These are phyloP conservation scores for Plasmodium vinckei DNA, from an alignment of 169 alveolate species.

Conservation along the genomic window DNA sequence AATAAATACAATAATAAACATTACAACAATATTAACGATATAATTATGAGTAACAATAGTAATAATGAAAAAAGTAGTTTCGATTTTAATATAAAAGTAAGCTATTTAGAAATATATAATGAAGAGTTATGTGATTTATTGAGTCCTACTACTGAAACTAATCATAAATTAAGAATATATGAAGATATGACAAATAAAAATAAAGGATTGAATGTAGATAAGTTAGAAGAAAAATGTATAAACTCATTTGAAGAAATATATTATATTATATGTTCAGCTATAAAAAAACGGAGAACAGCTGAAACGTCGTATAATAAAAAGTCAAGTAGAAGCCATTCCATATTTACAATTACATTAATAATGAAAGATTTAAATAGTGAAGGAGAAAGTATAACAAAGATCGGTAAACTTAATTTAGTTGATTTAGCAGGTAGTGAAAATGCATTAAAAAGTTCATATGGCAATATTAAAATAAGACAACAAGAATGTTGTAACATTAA, in stretches of 20 bases:
- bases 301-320: constrained; percentile 91
- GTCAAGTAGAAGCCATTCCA: constrained; percentile 92
- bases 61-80: constrained; percentile 46
- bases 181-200: constrained; percentile 81
- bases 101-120: constrained; percentile 90
- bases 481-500: constrained; percentile 95
- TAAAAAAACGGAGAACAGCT: constrained; percentile 90
- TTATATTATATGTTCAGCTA: constrained; percentile 87
- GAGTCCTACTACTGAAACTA: constrained; percentile 76
- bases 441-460: constrained; percentile 88
- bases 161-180: constrained; percentile 70
- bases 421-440: constrained; percentile 98
- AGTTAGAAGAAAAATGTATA: constrained; percentile 88
- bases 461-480: constrained; percentile 89
- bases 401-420: constrained; percentile 93
- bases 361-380: constrained; percentile 88
- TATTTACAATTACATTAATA: constrained; percentile 90
- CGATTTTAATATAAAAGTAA: constrained; percentile 88
- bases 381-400: constrained; percentile 89
- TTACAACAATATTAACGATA: too few species aligned
- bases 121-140: constrained; percentile 90
- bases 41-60: neutral
- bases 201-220: constrained; percentile 87
- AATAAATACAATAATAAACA: too few species aligned
- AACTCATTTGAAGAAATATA: constrained; percentile 90